Evolutionary conservation across 1,284 basidiomycete species (phyloP), one percentile per base, ranked within the genome.

Genomic region (Takashimella tepidaria): DNA sequence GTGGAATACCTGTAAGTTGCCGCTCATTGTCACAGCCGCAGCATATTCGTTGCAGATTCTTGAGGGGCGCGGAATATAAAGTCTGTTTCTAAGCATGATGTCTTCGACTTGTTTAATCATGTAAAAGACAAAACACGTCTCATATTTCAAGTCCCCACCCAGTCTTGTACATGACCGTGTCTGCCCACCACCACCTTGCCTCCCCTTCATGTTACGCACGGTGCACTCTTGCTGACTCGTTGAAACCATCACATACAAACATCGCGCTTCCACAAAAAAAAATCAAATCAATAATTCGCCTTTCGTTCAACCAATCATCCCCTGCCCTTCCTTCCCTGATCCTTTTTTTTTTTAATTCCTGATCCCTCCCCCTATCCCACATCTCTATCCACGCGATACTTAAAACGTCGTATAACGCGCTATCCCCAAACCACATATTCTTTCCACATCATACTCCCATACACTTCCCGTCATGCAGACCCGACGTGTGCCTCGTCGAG

Each of bases 1-100:
- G 63, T 50, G 63, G 63, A 16, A 65, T 65, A 46, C 63, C 63
- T 37, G 63, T 65, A 49, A 60, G 63, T 65, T n/a, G n/a, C n/a
- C n/a, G n/a, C n/a, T n/a, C n/a, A n/a, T n/a, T n/a, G n/a, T n/a
- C n/a, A n/a, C n/a, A n/a, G n/a, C n/a, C n/a, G n/a, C n/a, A n/a
- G n/a, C n/a, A n/a, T n/a, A n/a, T n/a, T n/a, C n/a, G n/a, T n/a
- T n/a, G n/a, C n/a, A n/a, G n/a, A n/a, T n/a, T n/a, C n/a, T n/a
- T n/a, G n/a, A n/a, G n/a, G n/a, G n/a, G n/a, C n/a, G n/a, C n/a
- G n/a, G n/a, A n/a, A n/a, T n/a, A n/a, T n/a, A n/a, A n/a, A n/a
- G n/a, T n/a, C n/a, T n/a, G n/a, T n/a, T n/a, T n/a, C n/a, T n/a
- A n/a, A n/a, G n/a, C n/a, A n/a, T n/a, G n/a, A 37, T 37, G 31